A percentile compares a stretch with the other conserved stretches of the same genome.
Evolutionary conservation across 1,284 basidiomycete genomes (phyloP).

Genomic region (Entoloma clypeatum): DNA sequence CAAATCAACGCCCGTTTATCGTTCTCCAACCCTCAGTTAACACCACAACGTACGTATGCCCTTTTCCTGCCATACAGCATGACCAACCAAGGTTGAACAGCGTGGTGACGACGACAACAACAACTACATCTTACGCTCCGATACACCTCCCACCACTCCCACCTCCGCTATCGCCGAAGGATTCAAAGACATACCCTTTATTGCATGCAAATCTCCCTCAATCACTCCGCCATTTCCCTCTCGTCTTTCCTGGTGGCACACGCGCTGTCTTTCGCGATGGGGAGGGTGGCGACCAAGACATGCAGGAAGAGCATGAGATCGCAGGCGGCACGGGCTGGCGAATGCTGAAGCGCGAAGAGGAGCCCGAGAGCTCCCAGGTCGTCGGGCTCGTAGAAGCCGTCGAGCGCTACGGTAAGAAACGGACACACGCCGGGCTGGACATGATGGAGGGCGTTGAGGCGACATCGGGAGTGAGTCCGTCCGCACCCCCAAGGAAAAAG

Average conservation of each 20-base stretch:
- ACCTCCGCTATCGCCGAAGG: constrained; percentile 64
- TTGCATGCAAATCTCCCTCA: constrained; percentile 65
- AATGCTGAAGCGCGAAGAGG: constrained; percentile 64
- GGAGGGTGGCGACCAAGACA: constrained; percentile 57
- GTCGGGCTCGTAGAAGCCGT: constrained; percentile 73
- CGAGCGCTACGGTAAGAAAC: constrained; percentile 76
- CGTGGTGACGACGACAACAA: constrained; percentile 82
- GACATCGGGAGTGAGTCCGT: constrained; percentile 47
- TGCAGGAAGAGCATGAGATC: constrained; percentile 66
- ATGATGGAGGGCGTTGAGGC: constrained; percentile 77
- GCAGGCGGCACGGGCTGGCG: constrained; percentile 69
- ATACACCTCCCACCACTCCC: constrained; percentile 71
- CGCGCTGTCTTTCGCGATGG: constrained; percentile 74
- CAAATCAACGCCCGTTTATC: constrained; percentile 56
- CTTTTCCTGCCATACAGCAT: neutral
- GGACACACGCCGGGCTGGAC: constrained; percentile 62
- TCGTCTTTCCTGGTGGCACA: constrained; percentile 74
- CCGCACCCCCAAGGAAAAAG: constrained; percentile 74
- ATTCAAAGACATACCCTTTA: constrained; percentile 73
- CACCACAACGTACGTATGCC: constrained; percentile 62
- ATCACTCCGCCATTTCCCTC: constrained; percentile 67
- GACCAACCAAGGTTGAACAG: constrained; percentile 35
- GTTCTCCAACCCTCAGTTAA: constrained; percentile 72
- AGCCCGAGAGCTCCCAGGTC: constrained; percentile 42
- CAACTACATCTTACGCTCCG: constrained; percentile 79